These are phyloP conservation scores for Tulasnella calospora DNA, from an alignment of 768 basidiomycete genomes.

Conservation along the genomic window DNA sequence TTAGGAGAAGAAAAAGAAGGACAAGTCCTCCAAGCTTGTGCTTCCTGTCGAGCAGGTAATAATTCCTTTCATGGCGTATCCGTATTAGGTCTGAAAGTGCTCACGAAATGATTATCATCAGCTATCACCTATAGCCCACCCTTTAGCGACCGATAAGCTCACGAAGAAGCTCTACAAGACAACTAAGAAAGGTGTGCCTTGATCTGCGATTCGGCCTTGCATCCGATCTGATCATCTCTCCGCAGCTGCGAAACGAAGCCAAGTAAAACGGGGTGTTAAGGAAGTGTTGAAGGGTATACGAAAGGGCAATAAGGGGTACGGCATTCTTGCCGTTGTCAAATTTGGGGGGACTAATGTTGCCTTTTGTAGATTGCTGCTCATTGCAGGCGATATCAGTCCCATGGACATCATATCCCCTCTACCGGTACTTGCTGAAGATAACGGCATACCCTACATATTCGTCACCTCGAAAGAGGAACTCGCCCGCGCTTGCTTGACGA, in stretches of 20 bases:
- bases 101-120: neutral
- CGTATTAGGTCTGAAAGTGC: neutral
- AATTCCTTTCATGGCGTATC: too few relatives aligned
- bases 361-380: constrained; percentile 64
- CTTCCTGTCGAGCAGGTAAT: constrained; percentile 61
- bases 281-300: constrained; percentile 97
- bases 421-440: constrained; percentile 90
- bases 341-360: neutral
- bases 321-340: constrained; percentile 28
- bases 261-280: constrained; percentile 96
- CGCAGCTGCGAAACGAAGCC: constrained; percentile 85
- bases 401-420: constrained; percentile 98
- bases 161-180: constrained; percentile 92
- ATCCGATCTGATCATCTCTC: constrained; percentile 21
- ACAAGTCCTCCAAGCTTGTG: constrained; percentile 54
- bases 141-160: constrained; percentile 89
- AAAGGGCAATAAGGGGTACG: constrained; percentile 94
- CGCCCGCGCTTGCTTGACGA: constrained; percentile 91
- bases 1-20: constrained; percentile 59
- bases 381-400: constrained; percentile 96
- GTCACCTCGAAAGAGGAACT: constrained; percentile 92
- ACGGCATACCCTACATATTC: constrained; percentile 83
- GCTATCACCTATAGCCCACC: constrained; percentile 89
- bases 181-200: constrained; percentile 69
- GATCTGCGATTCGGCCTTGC: neutral